Conservation (phyloP, 768 basidiomycete genomes). For the Termitomyces sp. region DNA sequence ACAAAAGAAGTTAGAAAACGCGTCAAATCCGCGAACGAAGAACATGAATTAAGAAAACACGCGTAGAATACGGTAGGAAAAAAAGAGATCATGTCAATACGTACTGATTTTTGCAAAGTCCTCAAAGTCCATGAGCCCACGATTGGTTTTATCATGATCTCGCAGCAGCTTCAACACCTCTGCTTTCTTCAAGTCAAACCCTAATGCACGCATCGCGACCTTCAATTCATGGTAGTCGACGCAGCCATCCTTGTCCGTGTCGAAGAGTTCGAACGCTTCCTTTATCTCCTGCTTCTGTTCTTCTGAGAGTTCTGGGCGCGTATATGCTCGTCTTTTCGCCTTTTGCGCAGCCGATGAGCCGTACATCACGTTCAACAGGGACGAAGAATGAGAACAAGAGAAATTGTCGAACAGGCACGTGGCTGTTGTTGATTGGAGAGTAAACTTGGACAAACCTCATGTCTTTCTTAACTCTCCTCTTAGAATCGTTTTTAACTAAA, state of each 20-base stretch:
- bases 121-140: constrained; percentile 84
- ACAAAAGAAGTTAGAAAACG: constrained; percentile 10
- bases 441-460: constrained; percentile 2
- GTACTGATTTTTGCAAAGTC: constrained; percentile 94
- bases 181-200: constrained; percentile 97
- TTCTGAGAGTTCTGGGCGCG: constrained; percentile 79
- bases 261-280: constrained; percentile 98
- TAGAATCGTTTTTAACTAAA: too few species aligned
- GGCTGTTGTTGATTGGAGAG: not conserved
- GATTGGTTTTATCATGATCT: constrained; percentile 83
- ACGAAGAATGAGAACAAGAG: constrained; percentile 3
- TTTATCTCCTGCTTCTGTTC: constrained; percentile 96
- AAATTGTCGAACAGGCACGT: not conserved
- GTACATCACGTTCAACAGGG: constrained; percentile 37
- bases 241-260: constrained; percentile 95
- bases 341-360: constrained; percentile 66
- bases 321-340: constrained; percentile 63
- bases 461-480: too few species aligned
- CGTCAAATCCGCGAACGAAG: not conserved
- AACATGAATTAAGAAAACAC: not conserved
- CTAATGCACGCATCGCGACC: constrained; percentile 96
- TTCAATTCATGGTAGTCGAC: constrained; percentile 99
- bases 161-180: constrained; percentile 93
- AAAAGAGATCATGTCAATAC: not conserved
- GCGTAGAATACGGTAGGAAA: not conserved